Base-by-base conservation (phyloP, 2,329 filamentous ascomycete genomes). In the Emergomyces orientalis region DNA sequence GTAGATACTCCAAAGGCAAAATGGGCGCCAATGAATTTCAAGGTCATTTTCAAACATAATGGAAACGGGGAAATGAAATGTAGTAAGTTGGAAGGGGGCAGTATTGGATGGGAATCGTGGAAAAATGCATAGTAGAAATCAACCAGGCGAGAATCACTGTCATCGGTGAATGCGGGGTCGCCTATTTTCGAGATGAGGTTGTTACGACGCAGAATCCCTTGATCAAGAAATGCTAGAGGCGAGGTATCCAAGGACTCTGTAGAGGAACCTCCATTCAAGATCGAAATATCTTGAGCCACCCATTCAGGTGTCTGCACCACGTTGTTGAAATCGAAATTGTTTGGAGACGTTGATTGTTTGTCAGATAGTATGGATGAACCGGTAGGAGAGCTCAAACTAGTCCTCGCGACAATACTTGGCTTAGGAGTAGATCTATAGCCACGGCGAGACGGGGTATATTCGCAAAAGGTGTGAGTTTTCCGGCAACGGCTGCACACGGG, bases 391-490 rank as follows among this genome's bases (percentile, higher is more conserved):
- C 37, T 30, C n/a, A n/a, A 27, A 17, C 25, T 45, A n/a, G 56
- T 22, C 22, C 17, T 45, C 25, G n/a, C 39, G 8, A 25, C 25
- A 13, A 56, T 56, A 39, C 9, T 60, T 39, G 59, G 43, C 45
- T 43, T 60, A 17, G 37, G 56, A 32, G 56, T 59, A 22, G 39
- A 45, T 32, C 56, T 90, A 77, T 89, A 90, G 37, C 89, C 89
- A 65, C 89, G 84, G 52, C 88, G 85, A 47, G 88, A 91, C 54
- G 87, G 85, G 58, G 90, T 84, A 72, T 90, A 91, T 70, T 86
- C 77, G 73, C 89, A 93, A 57, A 86, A 80, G 22, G 80, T 76
- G 62, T 82, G 81, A 57, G 82, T 81, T 59, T 78, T 75, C 27
- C 77, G 76, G 74, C 89, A 92, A 61, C 89, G 85, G 56, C 83